Base-by-base conservation (phyloP, 495 filamentous ascomycete species). In the Rostrohypoxylon terebratum region DNA sequence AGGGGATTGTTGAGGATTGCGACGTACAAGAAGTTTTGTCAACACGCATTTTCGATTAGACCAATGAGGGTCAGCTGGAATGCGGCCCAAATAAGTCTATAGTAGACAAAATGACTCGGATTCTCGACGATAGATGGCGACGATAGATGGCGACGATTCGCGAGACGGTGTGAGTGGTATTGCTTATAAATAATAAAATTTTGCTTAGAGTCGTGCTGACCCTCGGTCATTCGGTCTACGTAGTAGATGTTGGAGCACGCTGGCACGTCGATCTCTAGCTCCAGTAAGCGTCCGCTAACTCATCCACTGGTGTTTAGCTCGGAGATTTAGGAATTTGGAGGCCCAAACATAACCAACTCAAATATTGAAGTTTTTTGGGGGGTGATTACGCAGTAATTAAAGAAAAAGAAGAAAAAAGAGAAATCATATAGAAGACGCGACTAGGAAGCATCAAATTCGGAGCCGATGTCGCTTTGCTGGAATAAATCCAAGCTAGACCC, bases 21-120 rank as follows among this genome's bases (percentile, higher is more conserved):
- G 40, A 73, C 71, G 10, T 63, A 69, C 71, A 38, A 33, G 66
- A 66, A 63, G 10, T 13, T 16, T 69, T 73, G 61, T 60, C 16
- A 38, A 69, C 53, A 20, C 31, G 66, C 71, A 73, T 73, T 53
- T 66, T 73, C 58, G 40, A 59, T 66, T 16, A 10, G 62, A 36
- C 60, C 8, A 40, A 59, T 59, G 57, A 36, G 34, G 31, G n/a
- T 48, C 42, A 48, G 47, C 28, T 25, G 0, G 14, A 20, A 45
- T n/a, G 13, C 14, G 42, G 31, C n/a, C 47, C 33, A 40, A n/a
- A 14, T 62, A 45, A 25, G 33, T 33, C 9, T 44, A 31, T 10
- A 57, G 36, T 10, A 40, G 25, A 62, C 31, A 23, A 51, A 69
- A 57, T 57, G 60, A 65, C 71, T 51, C 54, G 31, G 16, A 48